Evolutionary conservation across 305 asterid species (phyloP).

Genomic region (Fraxinus velutina): DNA sequence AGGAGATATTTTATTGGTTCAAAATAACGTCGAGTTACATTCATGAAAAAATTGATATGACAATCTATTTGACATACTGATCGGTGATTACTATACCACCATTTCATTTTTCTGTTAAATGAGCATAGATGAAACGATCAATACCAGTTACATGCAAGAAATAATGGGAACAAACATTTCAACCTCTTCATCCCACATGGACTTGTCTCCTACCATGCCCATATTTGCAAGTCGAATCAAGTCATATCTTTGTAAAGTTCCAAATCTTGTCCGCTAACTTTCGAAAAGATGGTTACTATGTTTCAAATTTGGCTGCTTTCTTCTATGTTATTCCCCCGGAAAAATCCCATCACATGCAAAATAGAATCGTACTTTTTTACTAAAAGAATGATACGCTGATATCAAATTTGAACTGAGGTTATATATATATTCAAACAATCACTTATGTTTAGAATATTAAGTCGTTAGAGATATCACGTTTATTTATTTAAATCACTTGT

Average conservation of each 20-base stretch:
- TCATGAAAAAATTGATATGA: not conserved
- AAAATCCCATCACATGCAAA: not conserved
- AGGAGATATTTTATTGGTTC: conserved; percentile 28
- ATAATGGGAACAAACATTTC: too few relatives aligned
- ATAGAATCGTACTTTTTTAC: not conserved
- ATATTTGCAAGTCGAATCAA: not conserved
- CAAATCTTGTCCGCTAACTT: not conserved
- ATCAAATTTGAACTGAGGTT: not conserved
- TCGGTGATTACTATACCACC: not conserved
- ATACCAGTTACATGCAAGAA: not conserved
- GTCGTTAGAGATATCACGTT: not conserved
- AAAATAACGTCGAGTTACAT: not conserved
- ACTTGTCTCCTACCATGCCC: conserved; percentile 3
- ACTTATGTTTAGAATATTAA: not conserved
- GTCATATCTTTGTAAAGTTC: not conserved
- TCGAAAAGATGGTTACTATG: not conserved
- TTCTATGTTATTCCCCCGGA: not conserved
- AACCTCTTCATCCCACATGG: not conserved
- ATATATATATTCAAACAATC: not conserved
- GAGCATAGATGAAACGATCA: not conserved
- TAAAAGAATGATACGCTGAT: not conserved
- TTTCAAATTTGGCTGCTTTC: not conserved
- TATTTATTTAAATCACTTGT: not conserved
- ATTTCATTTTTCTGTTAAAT: not conserved
- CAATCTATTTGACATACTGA: not conserved